Conservation (phyloP, 305 asterid species). For the Fraxinus sp. region DNA sequence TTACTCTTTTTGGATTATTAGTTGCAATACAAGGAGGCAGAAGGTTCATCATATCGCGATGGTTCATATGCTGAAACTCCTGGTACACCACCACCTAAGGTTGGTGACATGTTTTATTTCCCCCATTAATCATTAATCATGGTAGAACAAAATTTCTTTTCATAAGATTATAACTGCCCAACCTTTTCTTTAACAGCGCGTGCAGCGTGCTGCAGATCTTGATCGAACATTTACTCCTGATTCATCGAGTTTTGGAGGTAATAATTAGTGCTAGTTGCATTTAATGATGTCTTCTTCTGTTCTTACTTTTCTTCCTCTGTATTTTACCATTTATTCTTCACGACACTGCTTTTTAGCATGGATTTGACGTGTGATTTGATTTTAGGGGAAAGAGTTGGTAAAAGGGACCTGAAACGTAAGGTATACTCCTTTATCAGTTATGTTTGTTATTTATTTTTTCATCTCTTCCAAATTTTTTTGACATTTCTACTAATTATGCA, state of each 20-base stretch:
- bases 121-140: not conserved
- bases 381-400: slow-evolving; percentile 74
- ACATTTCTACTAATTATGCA: not conserved
- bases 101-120: slow-evolving; percentile 19
- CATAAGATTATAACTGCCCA: not conserved
- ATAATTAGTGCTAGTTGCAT: slow-evolving; percentile 13
- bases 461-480: not conserved
- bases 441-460: not conserved
- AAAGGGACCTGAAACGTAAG: slow-evolving; percentile 95
- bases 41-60: slow-evolving; percentile 85
- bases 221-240: slow-evolving; percentile 87
- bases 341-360: slow-evolving; percentile 12
- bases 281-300: not conserved
- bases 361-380: slow-evolving; percentile 11
- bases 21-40: slow-evolving; percentile 95
- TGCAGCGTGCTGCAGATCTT: slow-evolving; percentile 65
- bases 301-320: not conserved
- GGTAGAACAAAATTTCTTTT: not conserved
- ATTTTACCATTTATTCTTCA: slow-evolving; percentile 3
- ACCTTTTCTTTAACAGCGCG: slow-evolving; percentile 48
- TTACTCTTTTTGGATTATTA: slow-evolving; percentile 29
- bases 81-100: slow-evolving; percentile 96
- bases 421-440: slow-evolving; percentile 31
- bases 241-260: slow-evolving; percentile 68
- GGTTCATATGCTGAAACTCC: slow-evolving; percentile 84